Base-by-base conservation (phyloP, 2,329 filamentous ascomycete genomes). In the Penicillium freii region DNA sequence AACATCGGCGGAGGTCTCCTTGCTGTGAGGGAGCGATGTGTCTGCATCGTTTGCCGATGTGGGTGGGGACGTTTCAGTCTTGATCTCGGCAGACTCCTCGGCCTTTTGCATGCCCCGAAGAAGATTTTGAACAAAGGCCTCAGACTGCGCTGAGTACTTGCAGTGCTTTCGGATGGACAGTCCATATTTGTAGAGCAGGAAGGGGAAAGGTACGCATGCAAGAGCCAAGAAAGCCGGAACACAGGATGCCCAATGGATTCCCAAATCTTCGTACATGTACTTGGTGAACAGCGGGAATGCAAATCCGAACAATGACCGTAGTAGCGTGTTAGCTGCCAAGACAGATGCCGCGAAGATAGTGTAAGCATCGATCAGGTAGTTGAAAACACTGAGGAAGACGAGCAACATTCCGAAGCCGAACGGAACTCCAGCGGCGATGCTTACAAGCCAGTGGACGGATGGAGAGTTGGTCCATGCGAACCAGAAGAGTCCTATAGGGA, bases 401-500 rank as follows among this genome's bases (percentile, higher is more conserved):
- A 77, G 57, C 4, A 78, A 71, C 66, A 77, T 72, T 15, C 76
- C 76, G 48, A 78, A 77, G 0, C 76, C 76, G 48, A 78, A 76
- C 2, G 74, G 70, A 6, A 68, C 75, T 27, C 67, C 69, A 4
- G 69, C 73, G 10, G 72, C 69, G 45, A 77, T 69, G 55, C 68
- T 68, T 15, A 66, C 73, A 53, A 76, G 72, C 73, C 73, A 77
- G 60, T 76, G 74, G 34, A 76, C 62, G 2, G 67, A 68, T 56
- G 71, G 75, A 54, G 75, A 80, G 50, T 82, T 81, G 1, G 83
- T 84, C 83, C 83, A 86, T 0, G 82, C 83, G 56, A 85, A 82
- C 82, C 82, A 84, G 69, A 85, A 84, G 5, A 85, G 73, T 17
- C 82, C 80, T 42, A 84, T 69, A 0, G 85, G 84, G 39, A 87